Conservation (phyloP, 768 basidiomycete genomes). For the Macrolepiota fuliginosa region DNA sequence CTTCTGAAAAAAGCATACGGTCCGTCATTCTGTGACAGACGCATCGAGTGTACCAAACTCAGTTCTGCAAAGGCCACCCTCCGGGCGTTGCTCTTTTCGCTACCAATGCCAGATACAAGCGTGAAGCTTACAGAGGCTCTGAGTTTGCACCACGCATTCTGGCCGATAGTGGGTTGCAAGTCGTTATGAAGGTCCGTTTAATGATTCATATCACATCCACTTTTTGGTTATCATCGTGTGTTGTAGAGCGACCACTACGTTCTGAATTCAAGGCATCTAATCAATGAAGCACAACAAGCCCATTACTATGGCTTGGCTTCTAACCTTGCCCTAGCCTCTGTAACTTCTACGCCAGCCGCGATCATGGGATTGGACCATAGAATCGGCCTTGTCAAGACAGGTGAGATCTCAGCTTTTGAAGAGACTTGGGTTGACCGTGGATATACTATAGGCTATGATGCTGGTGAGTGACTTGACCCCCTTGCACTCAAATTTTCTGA, state of each 20-base stretch:
- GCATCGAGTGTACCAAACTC: background rate
- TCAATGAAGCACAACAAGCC: constrained; percentile 77
- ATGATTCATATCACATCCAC: background rate
- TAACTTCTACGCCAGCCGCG: constrained; percentile 70
- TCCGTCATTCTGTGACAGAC: constrained; percentile 18
- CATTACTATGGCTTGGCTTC: constrained; percentile 70
- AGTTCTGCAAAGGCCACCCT: constrained; percentile 40
- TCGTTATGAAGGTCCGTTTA: constrained; percentile 65
- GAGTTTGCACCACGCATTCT: constrained; percentile 76
- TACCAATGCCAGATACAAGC: constrained; percentile 55
- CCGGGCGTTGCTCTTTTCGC: constrained; percentile 80
- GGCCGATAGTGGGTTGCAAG: constrained; percentile 62
- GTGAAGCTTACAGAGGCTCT: constrained; percentile 76
- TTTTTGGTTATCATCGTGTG: background rate
- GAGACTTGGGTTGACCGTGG: background rate
- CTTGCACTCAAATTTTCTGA: background rate
- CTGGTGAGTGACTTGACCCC: constrained; percentile 35
- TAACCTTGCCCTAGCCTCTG: constrained; percentile 63
- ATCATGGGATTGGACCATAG: constrained; percentile 75
- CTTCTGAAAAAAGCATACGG: constrained; percentile 71
- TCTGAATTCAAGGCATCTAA: constrained; percentile 64
- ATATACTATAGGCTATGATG: constrained; percentile 55
- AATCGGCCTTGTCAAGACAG: constrained; percentile 63
- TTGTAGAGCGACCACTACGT: constrained; percentile 59
- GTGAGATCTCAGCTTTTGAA: constrained; percentile 23